These are phyloP conservation scores for Colletotrichum salicis DNA, from an alignment of 2,329 filamentous ascomycete species.

Conservation along the genomic window DNA sequence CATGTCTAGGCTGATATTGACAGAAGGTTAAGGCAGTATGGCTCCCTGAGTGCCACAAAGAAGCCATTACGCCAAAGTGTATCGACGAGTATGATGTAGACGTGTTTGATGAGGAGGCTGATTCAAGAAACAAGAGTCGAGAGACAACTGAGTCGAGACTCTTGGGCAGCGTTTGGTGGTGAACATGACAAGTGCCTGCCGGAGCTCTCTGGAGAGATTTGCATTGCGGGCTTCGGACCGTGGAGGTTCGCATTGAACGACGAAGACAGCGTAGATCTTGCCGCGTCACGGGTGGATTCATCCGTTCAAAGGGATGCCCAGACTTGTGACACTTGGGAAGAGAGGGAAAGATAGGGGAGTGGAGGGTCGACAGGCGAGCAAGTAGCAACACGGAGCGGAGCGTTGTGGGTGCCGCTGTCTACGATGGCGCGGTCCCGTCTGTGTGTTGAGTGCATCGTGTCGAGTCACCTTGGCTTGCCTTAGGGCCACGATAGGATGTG, in stretches of 20 bases:
- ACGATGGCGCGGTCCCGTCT: conserved; percentile 10
- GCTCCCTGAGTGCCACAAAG: neutral
- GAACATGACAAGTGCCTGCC: neutral
- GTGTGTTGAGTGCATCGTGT: neutral
- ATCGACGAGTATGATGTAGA: conserved; percentile 9
- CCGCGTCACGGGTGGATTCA: conserved; percentile 28
- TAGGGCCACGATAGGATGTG: neutral
- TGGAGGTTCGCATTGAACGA: conserved; percentile 19
- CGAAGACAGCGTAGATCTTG: neutral
- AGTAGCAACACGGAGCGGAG: conserved; percentile 18
- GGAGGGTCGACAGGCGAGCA: neutral
- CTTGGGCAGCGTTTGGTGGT: neutral
- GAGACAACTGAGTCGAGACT: neutral
- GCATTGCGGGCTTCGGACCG: conserved; percentile 10
- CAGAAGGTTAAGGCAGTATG: conserved; percentile 1
- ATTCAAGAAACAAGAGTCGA: neutral
- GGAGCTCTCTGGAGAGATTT: neutral
- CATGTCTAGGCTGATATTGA: conserved; percentile 7
- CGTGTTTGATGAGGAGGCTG: conserved; percentile 10
- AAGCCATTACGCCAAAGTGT: conserved; percentile 10
- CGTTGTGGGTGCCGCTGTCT: conserved; percentile 8
- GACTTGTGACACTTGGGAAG: conserved; percentile 24
- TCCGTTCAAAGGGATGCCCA: conserved; percentile 32
- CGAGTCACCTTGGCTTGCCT: neutral
- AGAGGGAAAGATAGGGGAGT: neutral